These are phyloP conservation scores for Gonapodya prolifera DNA, from an alignment of 192 early-diverging fungal genomes.

Conservation along the genomic window DNA sequence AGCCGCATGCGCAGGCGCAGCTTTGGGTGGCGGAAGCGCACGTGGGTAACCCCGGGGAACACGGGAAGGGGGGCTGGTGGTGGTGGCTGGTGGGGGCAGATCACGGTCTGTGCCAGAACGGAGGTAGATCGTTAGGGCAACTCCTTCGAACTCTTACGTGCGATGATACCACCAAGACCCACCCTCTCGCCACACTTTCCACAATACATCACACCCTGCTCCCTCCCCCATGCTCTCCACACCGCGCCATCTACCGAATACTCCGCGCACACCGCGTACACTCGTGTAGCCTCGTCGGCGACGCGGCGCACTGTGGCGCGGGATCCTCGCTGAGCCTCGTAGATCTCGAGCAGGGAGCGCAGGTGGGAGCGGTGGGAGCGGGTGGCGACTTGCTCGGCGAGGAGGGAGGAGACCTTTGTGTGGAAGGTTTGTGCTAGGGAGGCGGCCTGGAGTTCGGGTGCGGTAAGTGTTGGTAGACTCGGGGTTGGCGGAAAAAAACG, in stretches of 20 bases:
- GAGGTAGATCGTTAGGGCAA: background rate
- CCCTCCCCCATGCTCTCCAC: background rate
- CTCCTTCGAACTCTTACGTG: background rate
- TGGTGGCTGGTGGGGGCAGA: slow-evolving; percentile 28
- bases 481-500: background rate
- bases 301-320: background rate
- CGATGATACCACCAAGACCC: slow-evolving; percentile 6
- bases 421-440: background rate
- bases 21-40: slow-evolving; percentile 21
- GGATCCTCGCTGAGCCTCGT: background rate
- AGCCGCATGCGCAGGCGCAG: slow-evolving; percentile 21
- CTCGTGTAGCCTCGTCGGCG: background rate
- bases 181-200: slow-evolving; percentile 32
- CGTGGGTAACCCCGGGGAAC: slow-evolving; percentile 14
- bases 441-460: background rate
- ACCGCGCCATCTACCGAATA: background rate
- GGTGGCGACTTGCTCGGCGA: background rate
- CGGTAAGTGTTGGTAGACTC: background rate
- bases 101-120: slow-evolving; percentile 13
- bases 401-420: background rate
- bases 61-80: slow-evolving; percentile 11
- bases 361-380: background rate
- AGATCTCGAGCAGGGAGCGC: background rate
- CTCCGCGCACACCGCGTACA: background rate
- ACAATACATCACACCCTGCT: slow-evolving; percentile 18